These are phyloP conservation scores for Chalciporus sphaerocephalus DNA, from an alignment of 768 basidiomycete genomes.

Conservation along the genomic window DNA sequence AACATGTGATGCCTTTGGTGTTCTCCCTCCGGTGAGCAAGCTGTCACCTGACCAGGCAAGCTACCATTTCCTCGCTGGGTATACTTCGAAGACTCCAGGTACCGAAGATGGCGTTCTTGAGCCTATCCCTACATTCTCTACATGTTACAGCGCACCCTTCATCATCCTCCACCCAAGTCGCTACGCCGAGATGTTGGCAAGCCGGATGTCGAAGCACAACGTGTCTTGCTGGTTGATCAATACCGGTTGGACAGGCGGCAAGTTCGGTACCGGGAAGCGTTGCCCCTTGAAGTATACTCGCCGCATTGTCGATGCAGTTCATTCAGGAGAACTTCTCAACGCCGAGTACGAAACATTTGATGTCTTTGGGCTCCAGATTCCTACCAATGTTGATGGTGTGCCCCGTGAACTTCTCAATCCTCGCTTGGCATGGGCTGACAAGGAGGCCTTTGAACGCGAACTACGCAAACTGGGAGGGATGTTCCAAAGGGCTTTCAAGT, in stretches of 20 bases:
- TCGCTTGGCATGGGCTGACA: constrained; percentile 78
- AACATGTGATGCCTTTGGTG: constrained; percentile 97
- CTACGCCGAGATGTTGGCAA: constrained; percentile 96
- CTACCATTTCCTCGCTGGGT: constrained; percentile 97
- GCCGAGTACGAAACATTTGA: constrained; percentile 83
- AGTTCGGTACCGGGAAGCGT: constrained; percentile 88
- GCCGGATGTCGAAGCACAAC: constrained; percentile 83
- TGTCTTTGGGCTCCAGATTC: constrained; percentile 81
- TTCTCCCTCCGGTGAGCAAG: constrained; percentile 92
- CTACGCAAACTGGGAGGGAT: constrained; percentile 83
- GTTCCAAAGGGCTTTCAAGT: constrained; percentile 91
- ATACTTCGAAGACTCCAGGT: constrained; percentile 98
- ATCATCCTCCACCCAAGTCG: constrained; percentile 95
- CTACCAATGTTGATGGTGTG: constrained; percentile 78
- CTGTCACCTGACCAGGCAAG: constrained; percentile 92
- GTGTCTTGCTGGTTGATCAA: constrained; percentile 99
- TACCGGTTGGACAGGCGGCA: constrained; percentile 96
- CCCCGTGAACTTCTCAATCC: constrained; percentile 92
- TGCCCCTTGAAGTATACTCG: constrained; percentile 97
- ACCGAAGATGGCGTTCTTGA: constrained; percentile 98
- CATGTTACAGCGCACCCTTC: constrained; percentile 99
- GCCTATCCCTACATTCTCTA: constrained; percentile 98
- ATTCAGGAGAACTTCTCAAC: constrained; percentile 84
- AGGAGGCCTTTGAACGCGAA: constrained; percentile 86
- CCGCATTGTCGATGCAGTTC: constrained; percentile 94